phyloP scores from a whole-genome alignment of 331 rosid species.

The Acacia concinna region DNA sequence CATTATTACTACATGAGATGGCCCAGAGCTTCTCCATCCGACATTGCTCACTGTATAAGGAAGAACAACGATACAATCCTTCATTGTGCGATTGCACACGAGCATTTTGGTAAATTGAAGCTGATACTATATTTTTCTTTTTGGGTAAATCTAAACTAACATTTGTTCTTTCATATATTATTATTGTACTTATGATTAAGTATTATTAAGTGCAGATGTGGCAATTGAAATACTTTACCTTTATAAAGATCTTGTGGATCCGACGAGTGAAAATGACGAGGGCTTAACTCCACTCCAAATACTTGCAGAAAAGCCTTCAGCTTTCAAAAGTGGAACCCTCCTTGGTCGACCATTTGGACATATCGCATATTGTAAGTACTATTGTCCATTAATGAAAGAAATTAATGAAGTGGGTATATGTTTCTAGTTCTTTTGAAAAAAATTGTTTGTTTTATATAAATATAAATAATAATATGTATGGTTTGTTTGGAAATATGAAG shows the following conservation, averaged over 20 bases:
- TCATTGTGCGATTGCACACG: conserved; percentile 24
- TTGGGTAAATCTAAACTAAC: no score
- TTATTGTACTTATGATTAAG: neutral
- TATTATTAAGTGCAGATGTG: conserved; percentile 38
- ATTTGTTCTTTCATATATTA: neutral
- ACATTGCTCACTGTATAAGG: conserved; percentile 19
- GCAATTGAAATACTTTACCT: conserved; percentile 51
- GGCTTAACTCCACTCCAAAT: conserved; percentile 56
- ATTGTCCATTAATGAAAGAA: neutral
- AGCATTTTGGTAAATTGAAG: conserved; percentile 39
- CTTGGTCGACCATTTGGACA: conserved; percentile 24
- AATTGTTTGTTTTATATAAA: no score
- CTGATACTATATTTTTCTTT: neutral
- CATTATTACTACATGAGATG: neutral
- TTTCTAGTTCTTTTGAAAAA: no score
- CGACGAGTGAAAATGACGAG: neutral
- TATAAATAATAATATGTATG: no score
- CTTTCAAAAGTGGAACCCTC: conserved; percentile 38
- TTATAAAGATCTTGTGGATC: conserved; percentile 10
- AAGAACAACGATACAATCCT: conserved; percentile 45
- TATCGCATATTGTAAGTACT: conserved; percentile 41
- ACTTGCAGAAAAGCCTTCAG: conserved; percentile 33
- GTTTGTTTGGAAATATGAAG: neutral
- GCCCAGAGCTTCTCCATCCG: neutral
- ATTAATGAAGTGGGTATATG: neutral